Evolutionary conservation across 208 protist genomes (phyloP), one percentile per base, ranked within the genome.

Genomic region (Trypanosoma lewisi): DNA sequence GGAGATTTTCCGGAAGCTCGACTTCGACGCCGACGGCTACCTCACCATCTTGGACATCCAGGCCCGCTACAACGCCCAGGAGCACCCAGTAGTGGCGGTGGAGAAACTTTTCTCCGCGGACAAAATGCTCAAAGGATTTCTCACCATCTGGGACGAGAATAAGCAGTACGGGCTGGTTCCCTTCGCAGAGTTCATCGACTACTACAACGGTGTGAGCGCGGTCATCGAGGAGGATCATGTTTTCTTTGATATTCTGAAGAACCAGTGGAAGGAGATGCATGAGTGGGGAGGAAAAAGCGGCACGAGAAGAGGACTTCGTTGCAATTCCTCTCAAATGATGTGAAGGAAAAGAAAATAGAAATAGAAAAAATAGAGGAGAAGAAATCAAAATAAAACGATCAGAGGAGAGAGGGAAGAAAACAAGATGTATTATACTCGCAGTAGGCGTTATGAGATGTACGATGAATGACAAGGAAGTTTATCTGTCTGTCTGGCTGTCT

Each of bases 121-220:
- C 19, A 87, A 95, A 55, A 63, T 95, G 12, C 72, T 95, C 37
- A 86, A 85, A 47, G 86, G 85, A 5, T 97, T 96, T 57, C 70
- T 97, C 3, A 73, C 78, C 8, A 75, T 87, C 9, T 97, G 88
- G 86, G 91, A 97, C 53, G 83, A 89, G 44, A 81, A 85, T 65
- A 74, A 80, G 21, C 53, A 89, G 21, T 91, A 87, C 59, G 89
- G 89, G 7, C 59, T 93, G 41, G 71, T 97, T 39, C 81, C 85
- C 21, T 93, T 87, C 54, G 54, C 87, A 1, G 92, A 97, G 77
- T 97, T 95, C 65, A 48, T 90, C 41, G 92, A 97, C 69, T 97
- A 97, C 74, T 97, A 97, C 76, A 95, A 86, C 62, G 92, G 92
- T 2, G 77, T 97, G 14, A 95, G 89, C 54, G 85, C 87, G 0